Conservation (phyloP, 2,329 filamentous ascomycete species). For the Grosmannia penicillata region DNA sequence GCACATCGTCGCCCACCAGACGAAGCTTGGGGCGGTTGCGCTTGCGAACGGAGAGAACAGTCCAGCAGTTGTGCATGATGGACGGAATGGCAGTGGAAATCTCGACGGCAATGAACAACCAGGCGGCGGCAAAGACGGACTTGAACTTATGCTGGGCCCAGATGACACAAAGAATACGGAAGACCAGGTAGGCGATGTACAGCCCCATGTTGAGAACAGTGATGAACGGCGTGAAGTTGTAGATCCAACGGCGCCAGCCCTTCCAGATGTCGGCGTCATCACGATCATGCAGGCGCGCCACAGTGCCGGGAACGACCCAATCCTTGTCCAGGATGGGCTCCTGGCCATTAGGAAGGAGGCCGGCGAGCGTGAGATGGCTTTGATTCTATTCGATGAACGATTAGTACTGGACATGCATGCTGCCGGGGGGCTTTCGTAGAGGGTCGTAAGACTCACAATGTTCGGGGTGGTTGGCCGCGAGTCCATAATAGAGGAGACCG, state of each 20-base stretch:
- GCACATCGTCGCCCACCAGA: constrained; percentile 29
- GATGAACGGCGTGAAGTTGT: constrained; percentile 21
- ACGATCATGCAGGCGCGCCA: constrained; percentile 25
- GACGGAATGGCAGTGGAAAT: constrained; percentile 36
- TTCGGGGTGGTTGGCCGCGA: constrained; percentile 7
- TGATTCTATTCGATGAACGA: constrained; percentile 20
- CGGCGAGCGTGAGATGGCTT: constrained; percentile 26
- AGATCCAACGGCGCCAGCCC: constrained; percentile 27
- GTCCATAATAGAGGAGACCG: constrained; percentile 4
- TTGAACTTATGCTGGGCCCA: constrained; percentile 27
- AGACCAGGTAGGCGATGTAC: constrained; percentile 31
- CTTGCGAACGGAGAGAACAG: constrained; percentile 40
- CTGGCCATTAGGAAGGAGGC: constrained; percentile 20
- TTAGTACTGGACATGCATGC: too few relatives aligned
- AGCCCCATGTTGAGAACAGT: constrained; percentile 25
- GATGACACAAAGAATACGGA: constrained; percentile 37
- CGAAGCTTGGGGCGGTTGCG: constrained; percentile 35
- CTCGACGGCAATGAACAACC: constrained; percentile 42
- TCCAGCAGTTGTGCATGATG: constrained; percentile 42
- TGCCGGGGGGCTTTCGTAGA: too few relatives aligned
- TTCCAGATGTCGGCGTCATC: constrained; percentile 30
- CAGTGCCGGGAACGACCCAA: constrained; percentile 18
- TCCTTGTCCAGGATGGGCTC: constrained; percentile 17
- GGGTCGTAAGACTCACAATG: neutral
- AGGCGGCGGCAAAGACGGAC: constrained; percentile 32